Percentiles rank a stretch among this genome's conserved stretches.
phyloP scores from a whole-genome alignment of 2,329 filamentous ascomycete species.

The Grosmannia serpens region DNA sequence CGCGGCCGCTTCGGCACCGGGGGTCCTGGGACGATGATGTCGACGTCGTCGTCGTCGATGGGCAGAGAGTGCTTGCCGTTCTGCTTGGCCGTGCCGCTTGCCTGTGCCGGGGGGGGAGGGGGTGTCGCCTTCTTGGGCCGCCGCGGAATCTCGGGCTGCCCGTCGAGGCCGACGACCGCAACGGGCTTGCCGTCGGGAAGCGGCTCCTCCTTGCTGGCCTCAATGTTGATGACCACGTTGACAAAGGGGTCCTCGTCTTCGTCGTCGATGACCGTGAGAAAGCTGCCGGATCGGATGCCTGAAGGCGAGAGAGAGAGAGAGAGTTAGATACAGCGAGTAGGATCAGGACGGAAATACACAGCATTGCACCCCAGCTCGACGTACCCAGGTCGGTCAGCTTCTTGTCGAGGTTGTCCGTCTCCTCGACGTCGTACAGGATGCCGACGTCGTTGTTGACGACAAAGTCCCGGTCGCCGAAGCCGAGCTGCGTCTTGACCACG shows the following conservation, averaged over 20 bases:
- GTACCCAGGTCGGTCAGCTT: slow-evolving; percentile 65
- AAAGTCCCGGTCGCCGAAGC: slow-evolving; percentile 65
- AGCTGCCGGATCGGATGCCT: slow-evolving; percentile 61
- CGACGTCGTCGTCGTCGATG: slow-evolving; percentile 22
- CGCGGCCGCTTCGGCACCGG: slow-evolving; percentile 31
- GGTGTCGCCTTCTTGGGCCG: slow-evolving; percentile 35
- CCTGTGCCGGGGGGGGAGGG: slow-evolving; percentile 16
- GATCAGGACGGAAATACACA: too few species aligned
- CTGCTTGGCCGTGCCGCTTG: slow-evolving; percentile 26
- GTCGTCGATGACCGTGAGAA: slow-evolving; percentile 77
- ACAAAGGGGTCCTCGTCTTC: slow-evolving; percentile 64
- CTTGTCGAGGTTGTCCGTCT: slow-evolving; percentile 75
- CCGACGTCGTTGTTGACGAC: slow-evolving; percentile 63
- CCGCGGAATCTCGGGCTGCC: slow-evolving; percentile 37
- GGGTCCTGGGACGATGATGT: slow-evolving; percentile 16
- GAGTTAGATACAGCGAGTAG: not conserved
- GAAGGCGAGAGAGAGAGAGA: not conserved
- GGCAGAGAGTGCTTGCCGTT: slow-evolving; percentile 27
- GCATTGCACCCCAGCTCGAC: too few species aligned
- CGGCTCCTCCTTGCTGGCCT: slow-evolving; percentile 35
- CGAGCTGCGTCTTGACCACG: slow-evolving; percentile 57
- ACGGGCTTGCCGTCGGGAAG: slow-evolving; percentile 42
- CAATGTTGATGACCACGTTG: slow-evolving; percentile 64
- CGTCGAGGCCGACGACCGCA: slow-evolving; percentile 30
- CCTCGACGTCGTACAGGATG: slow-evolving; percentile 80